Conservation (phyloP, 1,139 yeast species). For the Spathaspora sp. region DNA sequence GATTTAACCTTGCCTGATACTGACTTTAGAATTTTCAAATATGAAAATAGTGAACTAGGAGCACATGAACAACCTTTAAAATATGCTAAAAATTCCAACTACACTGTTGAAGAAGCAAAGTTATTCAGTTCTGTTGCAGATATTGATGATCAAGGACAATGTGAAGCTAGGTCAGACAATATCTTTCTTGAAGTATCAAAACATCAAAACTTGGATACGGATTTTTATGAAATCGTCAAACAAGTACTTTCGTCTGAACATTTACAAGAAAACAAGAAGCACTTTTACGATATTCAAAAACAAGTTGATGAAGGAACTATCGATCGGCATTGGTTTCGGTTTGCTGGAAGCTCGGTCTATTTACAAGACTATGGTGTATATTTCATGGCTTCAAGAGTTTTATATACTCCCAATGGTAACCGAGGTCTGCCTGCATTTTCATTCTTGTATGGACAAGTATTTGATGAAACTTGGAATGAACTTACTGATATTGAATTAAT, state of each 20-base stretch:
- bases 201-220: constrained; percentile 7
- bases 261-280: constrained; percentile 19
- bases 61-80: background rate
- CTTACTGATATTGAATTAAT: constrained; percentile 21
- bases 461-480: constrained; percentile 28
- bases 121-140: constrained; percentile 3
- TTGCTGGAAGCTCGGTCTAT: constrained; percentile 35
- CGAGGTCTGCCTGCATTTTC: constrained; percentile 24
- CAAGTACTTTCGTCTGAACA: constrained; percentile 13
- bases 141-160: background rate
- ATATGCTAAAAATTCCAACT: background rate
- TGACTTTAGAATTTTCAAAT: background rate
- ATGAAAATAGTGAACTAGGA: background rate
- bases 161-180: background rate
- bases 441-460: constrained; percentile 20
- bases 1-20: background rate
- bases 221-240: constrained; percentile 13
- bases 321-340: constrained; percentile 25
- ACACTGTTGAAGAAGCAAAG: background rate
- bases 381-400: constrained; percentile 28
- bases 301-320: constrained; percentile 18
- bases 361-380: constrained; percentile 34
- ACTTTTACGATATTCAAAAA: constrained; percentile 16
- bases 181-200: constrained; percentile 6
- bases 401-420: constrained; percentile 24